Conservation (phyloP, 257 asterid species). For the Primulina tabacum region DNA sequence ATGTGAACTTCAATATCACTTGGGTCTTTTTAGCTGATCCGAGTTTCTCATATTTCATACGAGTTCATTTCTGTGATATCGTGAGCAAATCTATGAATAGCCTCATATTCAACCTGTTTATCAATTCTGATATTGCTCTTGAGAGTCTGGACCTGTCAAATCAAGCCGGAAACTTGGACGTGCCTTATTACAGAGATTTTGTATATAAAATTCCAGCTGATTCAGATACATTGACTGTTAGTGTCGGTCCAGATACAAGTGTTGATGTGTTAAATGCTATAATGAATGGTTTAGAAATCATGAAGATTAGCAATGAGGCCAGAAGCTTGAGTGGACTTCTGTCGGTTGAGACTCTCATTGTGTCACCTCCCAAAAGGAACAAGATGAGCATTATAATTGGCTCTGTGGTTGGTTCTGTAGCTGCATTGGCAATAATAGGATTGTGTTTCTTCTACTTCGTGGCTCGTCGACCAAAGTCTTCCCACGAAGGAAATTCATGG, state of each 20-base stretch:
- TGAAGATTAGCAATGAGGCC: constrained; percentile 28
- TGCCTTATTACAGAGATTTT: constrained; percentile 33
- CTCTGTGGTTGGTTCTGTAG: background rate
- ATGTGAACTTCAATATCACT: constrained; percentile 11
- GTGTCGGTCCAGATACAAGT: constrained; percentile 26
- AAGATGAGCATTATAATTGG: background rate
- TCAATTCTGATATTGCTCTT: constrained; percentile 6
- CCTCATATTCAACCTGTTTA: constrained; percentile 19
- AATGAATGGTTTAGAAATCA: constrained; percentile 44
- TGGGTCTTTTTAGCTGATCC: constrained; percentile 34
- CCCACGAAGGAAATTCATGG: background rate
- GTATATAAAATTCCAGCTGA: constrained; percentile 35
- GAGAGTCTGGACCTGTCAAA: background rate
- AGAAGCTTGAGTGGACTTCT: background rate
- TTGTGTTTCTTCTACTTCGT: background rate
- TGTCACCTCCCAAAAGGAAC: constrained; percentile 3
- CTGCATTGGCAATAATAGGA: background rate
- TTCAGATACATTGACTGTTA: constrained; percentile 35
- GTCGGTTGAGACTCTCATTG: constrained; percentile 3
- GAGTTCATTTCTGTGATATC: constrained; percentile 42
- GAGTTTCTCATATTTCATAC: constrained; percentile 20
- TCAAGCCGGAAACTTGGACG: background rate
- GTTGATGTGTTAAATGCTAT: constrained; percentile 7
- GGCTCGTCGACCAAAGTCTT: background rate
- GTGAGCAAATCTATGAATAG: background rate